Evolutionary conservation across 495 filamentous ascomycete genomes (phyloP).

Genomic region (Penicillium tannophilum): DNA sequence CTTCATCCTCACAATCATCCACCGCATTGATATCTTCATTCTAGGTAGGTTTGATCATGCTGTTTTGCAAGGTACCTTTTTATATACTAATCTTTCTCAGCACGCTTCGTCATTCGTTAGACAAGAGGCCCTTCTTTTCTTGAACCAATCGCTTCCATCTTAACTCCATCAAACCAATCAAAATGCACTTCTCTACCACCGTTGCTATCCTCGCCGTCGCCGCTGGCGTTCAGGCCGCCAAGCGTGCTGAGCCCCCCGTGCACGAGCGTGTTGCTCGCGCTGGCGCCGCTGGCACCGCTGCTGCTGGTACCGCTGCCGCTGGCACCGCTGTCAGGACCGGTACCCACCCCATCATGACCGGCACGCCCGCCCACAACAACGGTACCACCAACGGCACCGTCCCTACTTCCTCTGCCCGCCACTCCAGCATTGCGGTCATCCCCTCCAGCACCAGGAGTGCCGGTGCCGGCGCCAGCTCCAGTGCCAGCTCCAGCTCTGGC

Average conservation of each 20-base stretch:
- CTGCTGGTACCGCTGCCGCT: slow-evolving; percentile 7
- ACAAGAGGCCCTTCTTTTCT: slow-evolving; percentile 22
- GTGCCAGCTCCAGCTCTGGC: slow-evolving; percentile 14
- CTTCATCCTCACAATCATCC: slow-evolving; percentile 10
- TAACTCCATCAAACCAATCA: slow-evolving; percentile 11
- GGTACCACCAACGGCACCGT: slow-evolving; percentile 3
- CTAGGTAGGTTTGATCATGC: slow-evolving; percentile 15
- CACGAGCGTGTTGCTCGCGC: slow-evolving; percentile 13
- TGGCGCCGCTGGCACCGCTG: slow-evolving; percentile 9
- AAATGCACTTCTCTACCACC: slow-evolving; percentile 31
- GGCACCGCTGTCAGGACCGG: background rate
- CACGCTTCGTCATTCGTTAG: slow-evolving; percentile 28
- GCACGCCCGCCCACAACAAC: background rate
- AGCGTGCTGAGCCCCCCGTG: slow-evolving; percentile 22
- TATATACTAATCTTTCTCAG: slow-evolving; percentile 13
- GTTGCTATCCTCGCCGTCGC: slow-evolving; percentile 31
- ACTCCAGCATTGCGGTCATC: too few relatives aligned
- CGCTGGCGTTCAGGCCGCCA: slow-evolving; percentile 26
- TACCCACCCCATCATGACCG: background rate
- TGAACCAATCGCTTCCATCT: slow-evolving; percentile 25
- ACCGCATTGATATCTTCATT: slow-evolving; percentile 14
- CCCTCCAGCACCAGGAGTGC: background rate
- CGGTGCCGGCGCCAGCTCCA: background rate
- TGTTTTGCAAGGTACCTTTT: background rate
- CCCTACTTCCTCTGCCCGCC: background rate